These are phyloP conservation scores for Vitis hybrid DNA, from an alignment of 177 flowering plant genomes.

Conservation along the genomic window DNA sequence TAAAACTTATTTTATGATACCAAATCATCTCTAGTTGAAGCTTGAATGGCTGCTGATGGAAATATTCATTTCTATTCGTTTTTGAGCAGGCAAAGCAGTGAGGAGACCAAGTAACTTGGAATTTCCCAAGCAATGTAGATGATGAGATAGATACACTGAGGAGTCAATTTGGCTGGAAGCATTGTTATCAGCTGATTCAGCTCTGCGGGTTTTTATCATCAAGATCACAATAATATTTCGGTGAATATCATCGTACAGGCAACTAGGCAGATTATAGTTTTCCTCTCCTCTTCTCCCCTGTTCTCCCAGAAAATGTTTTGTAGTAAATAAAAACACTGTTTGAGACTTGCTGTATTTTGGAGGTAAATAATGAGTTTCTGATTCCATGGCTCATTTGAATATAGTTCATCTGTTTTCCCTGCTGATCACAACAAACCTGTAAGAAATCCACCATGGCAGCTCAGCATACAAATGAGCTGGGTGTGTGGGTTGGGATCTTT, in stretches of 20 bases:
- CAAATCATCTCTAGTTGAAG: too few species aligned
- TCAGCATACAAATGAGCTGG: too few species aligned
- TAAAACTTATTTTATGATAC: too few species aligned
- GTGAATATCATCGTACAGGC: neutral
- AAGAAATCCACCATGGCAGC: too few species aligned
- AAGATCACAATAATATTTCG: neutral
- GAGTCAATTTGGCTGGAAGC: neutral
- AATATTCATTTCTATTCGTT: neutral
- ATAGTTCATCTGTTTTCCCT: too few species aligned
- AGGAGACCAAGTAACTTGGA: neutral
- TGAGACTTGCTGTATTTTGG: neutral
- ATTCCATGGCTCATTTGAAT: too few species aligned
- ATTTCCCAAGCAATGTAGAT: neutral
- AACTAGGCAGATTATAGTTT: neutral
- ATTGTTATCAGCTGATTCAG: neutral
- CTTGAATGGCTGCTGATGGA: too few species aligned
- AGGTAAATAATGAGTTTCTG: too few species aligned
- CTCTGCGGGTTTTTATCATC: neutral
- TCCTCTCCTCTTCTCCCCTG: neutral
- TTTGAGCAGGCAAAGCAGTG: conserved; percentile 30
- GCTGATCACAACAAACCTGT: too few species aligned
- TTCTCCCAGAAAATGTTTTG: neutral
- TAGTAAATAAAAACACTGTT: neutral
- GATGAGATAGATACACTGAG: neutral
- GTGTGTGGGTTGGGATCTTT: too few species aligned